phyloP scores from a whole-genome alignment of 78 protist species.

The Chrysochromulina parva region DNA sequence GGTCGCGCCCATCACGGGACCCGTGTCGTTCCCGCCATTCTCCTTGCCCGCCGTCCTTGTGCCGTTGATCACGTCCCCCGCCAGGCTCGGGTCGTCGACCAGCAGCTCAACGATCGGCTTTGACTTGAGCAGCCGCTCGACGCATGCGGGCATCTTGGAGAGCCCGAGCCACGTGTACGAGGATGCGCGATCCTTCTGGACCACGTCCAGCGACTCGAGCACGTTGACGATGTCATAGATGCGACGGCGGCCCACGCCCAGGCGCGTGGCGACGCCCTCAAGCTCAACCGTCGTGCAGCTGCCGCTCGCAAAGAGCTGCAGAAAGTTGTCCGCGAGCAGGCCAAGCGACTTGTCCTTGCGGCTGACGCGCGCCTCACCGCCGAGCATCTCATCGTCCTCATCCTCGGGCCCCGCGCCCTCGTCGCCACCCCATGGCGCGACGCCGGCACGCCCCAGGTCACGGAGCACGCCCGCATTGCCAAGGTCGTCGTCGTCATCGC shows the following conservation, averaged over 20 bases:
- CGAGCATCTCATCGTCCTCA: not conserved
- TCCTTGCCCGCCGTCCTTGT: not conserved
- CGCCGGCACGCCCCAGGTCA: too few species aligned
- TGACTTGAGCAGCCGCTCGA: not conserved
- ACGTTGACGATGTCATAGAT: conserved; percentile 23
- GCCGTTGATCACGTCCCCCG: not conserved
- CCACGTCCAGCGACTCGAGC: not conserved
- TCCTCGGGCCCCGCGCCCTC: too few species aligned
- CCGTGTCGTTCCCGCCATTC: not conserved
- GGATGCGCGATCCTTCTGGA: not conserved
- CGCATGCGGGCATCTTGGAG: not conserved
- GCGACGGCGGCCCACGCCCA: conserved; percentile 3
- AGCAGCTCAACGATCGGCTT: not conserved
- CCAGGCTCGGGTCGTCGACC: not conserved
- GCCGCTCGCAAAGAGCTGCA: not conserved
- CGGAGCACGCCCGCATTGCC: too few species aligned
- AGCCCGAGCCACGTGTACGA: not conserved
- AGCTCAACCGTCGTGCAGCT: not conserved
- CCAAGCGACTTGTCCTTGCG: conserved; percentile 29
- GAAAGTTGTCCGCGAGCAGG: not conserved
- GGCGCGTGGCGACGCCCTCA: not conserved
- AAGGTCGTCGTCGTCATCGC: too few species aligned
- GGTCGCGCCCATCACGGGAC: not conserved
- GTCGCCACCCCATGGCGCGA: too few species aligned
- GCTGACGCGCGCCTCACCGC: not conserved